A percentile compares a stretch with the other conserved stretches of the same genome.
Conservation (phyloP, 1,284 basidiomycete species). For the Trichosporon sp. region DNA sequence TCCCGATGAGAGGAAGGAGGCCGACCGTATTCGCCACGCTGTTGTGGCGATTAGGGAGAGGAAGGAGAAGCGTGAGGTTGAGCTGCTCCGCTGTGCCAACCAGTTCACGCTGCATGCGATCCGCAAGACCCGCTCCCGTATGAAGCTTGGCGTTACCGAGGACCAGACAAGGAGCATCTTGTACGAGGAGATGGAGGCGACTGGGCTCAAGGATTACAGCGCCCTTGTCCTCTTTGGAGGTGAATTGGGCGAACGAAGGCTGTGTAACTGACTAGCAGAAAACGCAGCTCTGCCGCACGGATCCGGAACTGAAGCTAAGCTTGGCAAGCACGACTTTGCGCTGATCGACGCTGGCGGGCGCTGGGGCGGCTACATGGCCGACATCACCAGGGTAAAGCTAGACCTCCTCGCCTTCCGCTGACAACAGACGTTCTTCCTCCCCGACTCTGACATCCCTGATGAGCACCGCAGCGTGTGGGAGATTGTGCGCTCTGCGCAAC, state of each 20-base stretch:
- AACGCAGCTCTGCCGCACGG: slow-evolving; percentile 85
- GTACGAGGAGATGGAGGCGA: slow-evolving; percentile 61
- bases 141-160: slow-evolving; percentile 74
- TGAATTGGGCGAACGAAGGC: slow-evolving; percentile 48
- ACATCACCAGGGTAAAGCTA: slow-evolving; percentile 69
- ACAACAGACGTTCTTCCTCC: slow-evolving; percentile 70
- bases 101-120: slow-evolving; percentile 78
- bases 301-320: slow-evolving; percentile 67
- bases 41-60: slow-evolving; percentile 69
- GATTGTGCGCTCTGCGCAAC: slow-evolving; percentile 68
- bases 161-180: slow-evolving; percentile 67
- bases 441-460: slow-evolving; percentile 62
- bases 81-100: slow-evolving; percentile 74
- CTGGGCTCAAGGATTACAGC: slow-evolving; percentile 65
- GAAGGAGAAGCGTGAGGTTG: slow-evolving; percentile 71
- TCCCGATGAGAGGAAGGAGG: slow-evolving; percentile 52
- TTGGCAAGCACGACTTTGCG: slow-evolving; percentile 66
- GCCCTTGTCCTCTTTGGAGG: slow-evolving; percentile 77
- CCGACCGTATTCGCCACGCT: slow-evolving; percentile 55
- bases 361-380: slow-evolving; percentile 73
- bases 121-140: slow-evolving; percentile 64
- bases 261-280: slow-evolving; percentile 58
- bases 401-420: not conserved
- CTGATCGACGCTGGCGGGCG: slow-evolving; percentile 76
- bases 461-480: slow-evolving; percentile 68